These are phyloP conservation scores for Tothia fuscella DNA, from an alignment of 2,329 filamentous ascomycete species.

Conservation along the genomic window DNA sequence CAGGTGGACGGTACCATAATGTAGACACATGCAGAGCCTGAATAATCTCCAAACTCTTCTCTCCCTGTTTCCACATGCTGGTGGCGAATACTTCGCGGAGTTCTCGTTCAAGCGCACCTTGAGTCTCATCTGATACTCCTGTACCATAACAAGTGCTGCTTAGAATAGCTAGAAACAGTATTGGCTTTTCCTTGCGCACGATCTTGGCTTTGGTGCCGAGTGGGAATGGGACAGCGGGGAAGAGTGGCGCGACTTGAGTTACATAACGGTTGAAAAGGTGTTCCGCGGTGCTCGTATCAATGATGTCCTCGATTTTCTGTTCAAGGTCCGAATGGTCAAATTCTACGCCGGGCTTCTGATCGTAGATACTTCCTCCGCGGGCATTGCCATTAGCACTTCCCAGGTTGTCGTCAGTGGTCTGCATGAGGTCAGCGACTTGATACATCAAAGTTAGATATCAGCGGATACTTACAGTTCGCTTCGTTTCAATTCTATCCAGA, in stretches of 20 bases:
- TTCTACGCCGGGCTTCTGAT: slow-evolving; percentile 2
- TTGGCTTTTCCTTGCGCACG: slow-evolving; percentile 45
- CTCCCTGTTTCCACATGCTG: slow-evolving; percentile 59
- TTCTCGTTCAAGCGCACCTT: slow-evolving; percentile 53
- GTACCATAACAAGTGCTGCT: slow-evolving; percentile 40
- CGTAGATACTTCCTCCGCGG: slow-evolving; percentile 12
- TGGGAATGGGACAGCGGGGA: slow-evolving; percentile 48
- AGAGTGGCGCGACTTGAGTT: slow-evolving; percentile 39
- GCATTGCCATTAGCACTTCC: no score
- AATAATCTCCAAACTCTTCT: slow-evolving; percentile 73
- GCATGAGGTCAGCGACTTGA: no score
- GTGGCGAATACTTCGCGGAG: slow-evolving; percentile 64
- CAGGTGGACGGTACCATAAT: slow-evolving; percentile 79
- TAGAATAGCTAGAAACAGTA: slow-evolving; percentile 47
- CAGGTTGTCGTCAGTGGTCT: no score
- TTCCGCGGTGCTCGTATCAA: slow-evolving; percentile 40
- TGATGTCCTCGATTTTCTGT: slow-evolving; percentile 31
- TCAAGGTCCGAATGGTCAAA: slow-evolving; percentile 27
- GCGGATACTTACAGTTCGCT: not conserved
- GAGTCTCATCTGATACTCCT: slow-evolving; percentile 39
- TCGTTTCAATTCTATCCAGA: not conserved
- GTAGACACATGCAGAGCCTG: slow-evolving; percentile 64
- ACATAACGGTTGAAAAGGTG: slow-evolving; percentile 46
- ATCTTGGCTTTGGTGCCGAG: slow-evolving; percentile 41
- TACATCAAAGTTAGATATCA: no score